Conservation (phyloP, 768 basidiomycete species). For the Tricholoma flavovirens region DNA sequence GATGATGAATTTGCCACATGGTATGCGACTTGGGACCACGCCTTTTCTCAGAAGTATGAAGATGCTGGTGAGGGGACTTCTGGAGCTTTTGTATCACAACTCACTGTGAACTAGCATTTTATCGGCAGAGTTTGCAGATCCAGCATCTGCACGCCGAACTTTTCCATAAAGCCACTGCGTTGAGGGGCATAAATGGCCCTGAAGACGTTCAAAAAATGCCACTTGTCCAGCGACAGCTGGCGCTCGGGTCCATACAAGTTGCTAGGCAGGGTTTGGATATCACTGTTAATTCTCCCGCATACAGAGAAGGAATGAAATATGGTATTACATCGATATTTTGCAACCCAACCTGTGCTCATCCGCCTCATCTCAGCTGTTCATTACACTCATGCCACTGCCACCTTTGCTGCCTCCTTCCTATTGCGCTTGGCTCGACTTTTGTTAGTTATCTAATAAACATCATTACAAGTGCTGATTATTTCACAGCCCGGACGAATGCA, state of each 20-base stretch:
- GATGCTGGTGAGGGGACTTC: conserved; percentile 54
- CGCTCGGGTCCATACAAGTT: conserved; percentile 77
- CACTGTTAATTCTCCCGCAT: conserved; percentile 76
- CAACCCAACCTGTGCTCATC: neutral
- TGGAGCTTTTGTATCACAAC: neutral
- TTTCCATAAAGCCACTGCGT: conserved; percentile 78
- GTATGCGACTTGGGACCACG: conserved; percentile 76
- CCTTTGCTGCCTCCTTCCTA: conserved; percentile 88
- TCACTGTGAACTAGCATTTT: conserved; percentile 53
- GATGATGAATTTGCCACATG: conserved; percentile 76
- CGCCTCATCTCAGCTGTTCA: conserved; percentile 58
- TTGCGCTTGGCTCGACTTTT: conserved; percentile 83
- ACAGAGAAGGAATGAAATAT: conserved; percentile 90
- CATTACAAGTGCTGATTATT: conserved; percentile 2
- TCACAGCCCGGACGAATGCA: conserved; percentile 76
- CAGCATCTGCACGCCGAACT: conserved; percentile 85
- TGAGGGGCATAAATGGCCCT: conserved; percentile 78
- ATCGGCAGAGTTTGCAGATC: conserved; percentile 81
- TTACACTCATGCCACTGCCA: conserved; percentile 88
- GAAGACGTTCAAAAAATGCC: conserved; percentile 87
- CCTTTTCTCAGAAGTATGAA: conserved; percentile 77
- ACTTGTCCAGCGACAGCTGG: conserved; percentile 67
- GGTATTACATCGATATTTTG: conserved; percentile 39
- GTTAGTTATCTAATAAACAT: conserved; percentile 37
- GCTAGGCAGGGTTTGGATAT: conserved; percentile 79